A percentile compares a stretch with the other conserved stretches of the same genome.
phyloP scores from a whole-genome alignment of 805 yeast species.

The Metschnikowia henanensis region DNA sequence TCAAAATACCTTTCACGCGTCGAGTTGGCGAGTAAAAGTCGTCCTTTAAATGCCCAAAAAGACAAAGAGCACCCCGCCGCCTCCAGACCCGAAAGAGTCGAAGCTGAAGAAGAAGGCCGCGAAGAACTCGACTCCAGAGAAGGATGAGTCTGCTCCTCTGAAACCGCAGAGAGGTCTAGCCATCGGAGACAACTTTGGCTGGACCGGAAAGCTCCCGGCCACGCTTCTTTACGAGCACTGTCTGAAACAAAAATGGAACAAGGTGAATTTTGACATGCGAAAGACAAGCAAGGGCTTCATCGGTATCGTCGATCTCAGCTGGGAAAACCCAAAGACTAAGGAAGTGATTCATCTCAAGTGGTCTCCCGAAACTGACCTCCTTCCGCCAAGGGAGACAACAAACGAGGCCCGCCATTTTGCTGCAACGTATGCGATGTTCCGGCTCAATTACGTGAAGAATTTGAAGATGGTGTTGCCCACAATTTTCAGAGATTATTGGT shows the following conservation, averaged over 20 bases:
- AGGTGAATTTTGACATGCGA: constrained; percentile 75
- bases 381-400: constrained; percentile 73
- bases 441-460: constrained; percentile 79
- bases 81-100: constrained; percentile 5
- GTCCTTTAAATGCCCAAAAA: constrained; percentile 11
- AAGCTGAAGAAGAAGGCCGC: constrained; percentile 7
- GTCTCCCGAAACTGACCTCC: constrained; percentile 51
- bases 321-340: constrained; percentile 80
- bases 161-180: constrained; percentile 42
- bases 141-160: constrained; percentile 12
- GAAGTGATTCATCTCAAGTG: constrained; percentile 58
- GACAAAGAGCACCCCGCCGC: constrained; percentile 7
- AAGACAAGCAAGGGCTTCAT: constrained; percentile 50
- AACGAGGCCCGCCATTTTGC: constrained; percentile 88
- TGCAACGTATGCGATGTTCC: constrained; percentile 83
- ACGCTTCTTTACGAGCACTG: constrained; percentile 83
- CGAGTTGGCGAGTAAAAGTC: too few relatives aligned
- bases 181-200: constrained; percentile 62
- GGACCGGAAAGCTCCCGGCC: constrained; percentile 96
- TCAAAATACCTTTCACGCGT: too few relatives aligned
- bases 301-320: constrained; percentile 63
- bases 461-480: constrained; percentile 86
- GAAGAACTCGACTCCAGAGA: constrained; percentile 2
- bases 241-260: constrained; percentile 87
- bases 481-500: constrained; percentile 79